Base-by-base conservation (phyloP, 768 basidiomycete genomes). In the Amanita rimosa region DNA sequence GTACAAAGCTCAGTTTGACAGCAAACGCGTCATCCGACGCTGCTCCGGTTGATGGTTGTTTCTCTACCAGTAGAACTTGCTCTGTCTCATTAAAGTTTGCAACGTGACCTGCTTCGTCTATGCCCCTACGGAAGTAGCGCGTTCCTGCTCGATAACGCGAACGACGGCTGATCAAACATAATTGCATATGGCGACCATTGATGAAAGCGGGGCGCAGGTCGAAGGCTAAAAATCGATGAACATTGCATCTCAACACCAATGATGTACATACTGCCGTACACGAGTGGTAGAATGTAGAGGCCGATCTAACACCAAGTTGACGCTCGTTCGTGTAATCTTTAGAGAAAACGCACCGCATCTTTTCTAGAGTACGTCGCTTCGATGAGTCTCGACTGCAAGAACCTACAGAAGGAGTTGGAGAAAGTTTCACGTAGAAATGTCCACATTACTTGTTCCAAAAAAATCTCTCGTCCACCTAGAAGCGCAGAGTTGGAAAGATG, bases 1-100 rank as follows among this genome's bases (percentile, higher is more conserved):
- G 96, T 6, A 93, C 88, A 63, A 87, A 97, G 62, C 89, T 89
- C 55, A 93, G 66, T 62, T 81, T 79, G 11, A 72, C 69, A 2
- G 71, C 75, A 48, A 71, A 75, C 8, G 52, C 56, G 38, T 75
- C 75, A 46, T 76, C 76, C 14, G 64, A 57, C 43, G 62, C 59
- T 21, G 65, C 63, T 33, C 70, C 71, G 21, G 65, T 65, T 26
- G 69, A 67, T 35, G 62, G 59, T 41, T 70, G 71, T 42, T 70
- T 73, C 52, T 91, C 87, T 10, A 94, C 73, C 13, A 95, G 71
- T 22, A 95, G 69, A 51, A 99, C 71, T 62, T 98, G 96, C 61
- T 99, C 96, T 5, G 96, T 95, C 65, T 99, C 96, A 62, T 97
- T 96, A 68, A 91, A 98, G 65, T 99, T 99, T 50, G 93, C 91